These are phyloP conservation scores for Symbiodinium natans DNA, from an alignment of 73 alveolate genomes.

Conservation along the genomic window DNA sequence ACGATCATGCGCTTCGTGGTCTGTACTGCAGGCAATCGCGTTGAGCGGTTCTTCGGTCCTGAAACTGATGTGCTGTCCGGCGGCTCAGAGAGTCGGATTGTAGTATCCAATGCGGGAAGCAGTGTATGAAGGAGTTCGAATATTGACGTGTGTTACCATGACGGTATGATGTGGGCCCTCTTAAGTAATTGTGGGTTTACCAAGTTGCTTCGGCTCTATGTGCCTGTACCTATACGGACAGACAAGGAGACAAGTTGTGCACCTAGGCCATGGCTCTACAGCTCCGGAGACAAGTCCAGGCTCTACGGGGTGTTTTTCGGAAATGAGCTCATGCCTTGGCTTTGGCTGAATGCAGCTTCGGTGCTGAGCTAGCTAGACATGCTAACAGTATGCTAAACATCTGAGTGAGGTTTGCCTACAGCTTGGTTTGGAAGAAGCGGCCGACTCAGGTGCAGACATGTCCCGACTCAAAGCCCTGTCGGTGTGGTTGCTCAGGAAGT, in stretches of 20 bases:
- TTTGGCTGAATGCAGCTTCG: no score
- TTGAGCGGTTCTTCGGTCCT: constrained; percentile 38
- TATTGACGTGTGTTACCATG: neutral
- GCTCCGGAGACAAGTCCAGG: constrained; percentile 71
- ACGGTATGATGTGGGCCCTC: neutral
- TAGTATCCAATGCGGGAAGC: neutral
- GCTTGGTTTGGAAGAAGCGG: constrained; percentile 86
- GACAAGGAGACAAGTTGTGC: no score
- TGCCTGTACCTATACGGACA: neutral
- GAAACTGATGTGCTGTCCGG: constrained; percentile 64
- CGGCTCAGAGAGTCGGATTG: neutral
- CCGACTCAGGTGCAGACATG: no score
- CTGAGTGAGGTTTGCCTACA: constrained; percentile 90
- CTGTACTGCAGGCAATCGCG: constrained; percentile 53
- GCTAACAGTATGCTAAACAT: no score
- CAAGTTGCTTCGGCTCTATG: neutral
- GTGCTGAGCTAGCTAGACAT: no score
- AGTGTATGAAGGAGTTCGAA: neutral
- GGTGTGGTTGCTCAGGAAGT: neutral
- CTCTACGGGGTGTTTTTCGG: constrained; percentile 61
- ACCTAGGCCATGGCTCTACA: constrained; percentile 80
- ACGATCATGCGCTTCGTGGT: no score
- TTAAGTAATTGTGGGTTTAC: neutral
- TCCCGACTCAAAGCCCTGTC: no score
- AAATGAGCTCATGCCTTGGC: constrained; percentile 17